Percentiles rank a stretch among this genome's conserved stretches.
Evolutionary conservation across 108 stramenopile genomes (phyloP).

Genomic region (Nitzschia sp.): DNA sequence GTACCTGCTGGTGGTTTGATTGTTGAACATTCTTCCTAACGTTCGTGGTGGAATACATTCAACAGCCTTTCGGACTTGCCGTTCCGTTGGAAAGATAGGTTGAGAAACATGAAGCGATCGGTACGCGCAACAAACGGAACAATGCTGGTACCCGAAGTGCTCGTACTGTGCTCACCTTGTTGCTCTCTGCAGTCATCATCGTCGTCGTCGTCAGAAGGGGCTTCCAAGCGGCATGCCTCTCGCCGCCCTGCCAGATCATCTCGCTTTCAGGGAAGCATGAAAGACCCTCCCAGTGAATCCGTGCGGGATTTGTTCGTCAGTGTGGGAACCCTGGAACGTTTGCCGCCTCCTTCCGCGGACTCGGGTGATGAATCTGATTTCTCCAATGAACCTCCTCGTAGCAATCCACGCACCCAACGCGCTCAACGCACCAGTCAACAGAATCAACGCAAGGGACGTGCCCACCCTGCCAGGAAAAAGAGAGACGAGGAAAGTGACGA

Average conservation of each 20-base stretch:
- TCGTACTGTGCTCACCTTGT: no score
- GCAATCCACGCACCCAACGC: background rate
- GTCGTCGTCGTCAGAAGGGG: no score
- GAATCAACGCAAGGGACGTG: background rate
- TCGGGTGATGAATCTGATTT: slow-evolving; percentile 14
- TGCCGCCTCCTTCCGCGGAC: background rate
- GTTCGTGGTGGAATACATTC: no score
- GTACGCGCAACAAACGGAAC: no score
- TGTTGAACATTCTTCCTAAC: no score
- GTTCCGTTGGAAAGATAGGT: no score
- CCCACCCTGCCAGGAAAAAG: background rate
- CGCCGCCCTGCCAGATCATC: slow-evolving; percentile 38
- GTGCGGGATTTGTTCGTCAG: slow-evolving; percentile 27
- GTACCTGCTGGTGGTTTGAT: no score
- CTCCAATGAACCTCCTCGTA: background rate
- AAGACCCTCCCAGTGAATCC: slow-evolving; percentile 42
- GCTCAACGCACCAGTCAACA: background rate
- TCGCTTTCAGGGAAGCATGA: slow-evolving; percentile 44
- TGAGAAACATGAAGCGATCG: no score
- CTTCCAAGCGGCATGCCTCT: background rate
- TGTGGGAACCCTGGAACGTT: background rate
- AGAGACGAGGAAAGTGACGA: background rate
- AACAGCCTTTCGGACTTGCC: no score
- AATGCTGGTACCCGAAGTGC: no score
- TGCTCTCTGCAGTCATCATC: no score